Evolutionary conservation across 2,329 filamentous ascomycete genomes (phyloP).

Genomic region (Arthrobotrys musiformis): DNA sequence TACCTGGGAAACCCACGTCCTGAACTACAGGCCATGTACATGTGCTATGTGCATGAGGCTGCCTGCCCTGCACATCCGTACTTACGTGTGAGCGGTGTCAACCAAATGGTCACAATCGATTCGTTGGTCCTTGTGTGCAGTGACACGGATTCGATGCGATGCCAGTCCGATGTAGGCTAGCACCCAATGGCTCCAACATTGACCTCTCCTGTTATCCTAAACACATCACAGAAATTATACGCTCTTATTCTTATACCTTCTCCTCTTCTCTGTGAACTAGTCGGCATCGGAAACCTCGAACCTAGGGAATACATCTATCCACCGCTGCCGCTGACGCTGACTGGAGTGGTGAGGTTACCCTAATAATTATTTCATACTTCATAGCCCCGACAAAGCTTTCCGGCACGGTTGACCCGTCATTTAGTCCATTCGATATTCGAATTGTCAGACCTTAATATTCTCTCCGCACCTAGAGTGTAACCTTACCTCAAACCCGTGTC

Average conservation of each 20-base stretch:
- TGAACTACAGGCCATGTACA: slow-evolving; percentile 22
- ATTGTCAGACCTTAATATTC: background rate
- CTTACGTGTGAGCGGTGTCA: slow-evolving; percentile 48
- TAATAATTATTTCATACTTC: background rate
- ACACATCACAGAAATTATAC: slow-evolving; percentile 46
- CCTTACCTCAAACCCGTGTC: background rate
- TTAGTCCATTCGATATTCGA: background rate
- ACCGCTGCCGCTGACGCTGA: too few relatives aligned
- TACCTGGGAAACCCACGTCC: slow-evolving; percentile 38
- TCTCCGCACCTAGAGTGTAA: background rate
- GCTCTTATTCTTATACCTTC: slow-evolving; percentile 26
- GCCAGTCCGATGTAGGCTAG: slow-evolving; percentile 51
- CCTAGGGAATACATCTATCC: background rate
- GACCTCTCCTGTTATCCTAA: slow-evolving; percentile 23
- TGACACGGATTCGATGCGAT: slow-evolving; percentile 54
- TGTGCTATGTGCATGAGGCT: slow-evolving; percentile 49
- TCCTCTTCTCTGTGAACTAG: slow-evolving; percentile 35
- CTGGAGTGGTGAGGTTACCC: background rate
- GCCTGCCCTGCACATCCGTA: slow-evolving; percentile 43
- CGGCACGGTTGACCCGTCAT: background rate
- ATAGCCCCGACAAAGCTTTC: background rate
- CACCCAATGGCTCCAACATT: slow-evolving; percentile 29
- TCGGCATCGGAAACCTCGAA: slow-evolving; percentile 18
- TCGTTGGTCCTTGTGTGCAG: slow-evolving; percentile 40
- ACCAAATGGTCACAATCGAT: slow-evolving; percentile 54